phyloP scores from a whole-genome alignment of 176 grass and related monocot genomes.

The Eremochloa ophiuroides region DNA sequence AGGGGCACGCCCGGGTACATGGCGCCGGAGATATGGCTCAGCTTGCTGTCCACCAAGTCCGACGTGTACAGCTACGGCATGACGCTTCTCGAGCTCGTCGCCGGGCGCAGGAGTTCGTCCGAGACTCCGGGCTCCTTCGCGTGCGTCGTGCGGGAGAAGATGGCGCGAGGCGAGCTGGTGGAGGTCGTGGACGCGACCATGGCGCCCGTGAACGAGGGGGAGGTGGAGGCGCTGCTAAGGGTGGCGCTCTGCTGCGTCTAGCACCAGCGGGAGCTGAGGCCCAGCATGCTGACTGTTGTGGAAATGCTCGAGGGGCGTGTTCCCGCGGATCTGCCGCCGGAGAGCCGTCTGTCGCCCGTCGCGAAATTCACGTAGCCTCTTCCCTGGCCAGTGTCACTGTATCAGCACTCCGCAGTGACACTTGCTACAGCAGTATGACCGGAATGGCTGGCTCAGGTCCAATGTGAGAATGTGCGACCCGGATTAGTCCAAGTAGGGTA shows the following conservation, averaged over 20 bases:
- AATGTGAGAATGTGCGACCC: too few relatives aligned
- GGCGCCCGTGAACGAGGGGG: conserved; percentile 19
- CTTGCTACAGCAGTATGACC: too few relatives aligned
- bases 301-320: conserved; percentile 50
- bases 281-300: conserved; percentile 36
- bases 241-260: conserved; percentile 59
- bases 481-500: too few relatives aligned
- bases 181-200: conserved; percentile 46
- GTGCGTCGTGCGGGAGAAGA: conserved; percentile 31
- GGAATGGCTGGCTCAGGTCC: too few relatives aligned
- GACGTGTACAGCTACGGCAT: conserved; percentile 38
- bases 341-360: conserved; percentile 30
- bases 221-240: conserved; percentile 26
- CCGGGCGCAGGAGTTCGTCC: conserved; percentile 33
- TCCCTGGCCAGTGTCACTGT: too few relatives aligned
- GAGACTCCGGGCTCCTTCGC: conserved; percentile 22
- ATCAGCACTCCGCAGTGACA: too few relatives aligned
- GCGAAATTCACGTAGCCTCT: conserved; percentile 9
- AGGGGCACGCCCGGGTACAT: conserved; percentile 49
- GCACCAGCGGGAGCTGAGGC: conserved; percentile 34
- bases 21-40: conserved; percentile 53
- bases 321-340: conserved; percentile 42
- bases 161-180: conserved; percentile 21
- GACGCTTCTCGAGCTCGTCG: conserved; percentile 54
- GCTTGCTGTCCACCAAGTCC: background rate